phyloP scores from a whole-genome alignment of 1,284 basidiomycete species.

The Pseudozyma tsukubaensis region DNA sequence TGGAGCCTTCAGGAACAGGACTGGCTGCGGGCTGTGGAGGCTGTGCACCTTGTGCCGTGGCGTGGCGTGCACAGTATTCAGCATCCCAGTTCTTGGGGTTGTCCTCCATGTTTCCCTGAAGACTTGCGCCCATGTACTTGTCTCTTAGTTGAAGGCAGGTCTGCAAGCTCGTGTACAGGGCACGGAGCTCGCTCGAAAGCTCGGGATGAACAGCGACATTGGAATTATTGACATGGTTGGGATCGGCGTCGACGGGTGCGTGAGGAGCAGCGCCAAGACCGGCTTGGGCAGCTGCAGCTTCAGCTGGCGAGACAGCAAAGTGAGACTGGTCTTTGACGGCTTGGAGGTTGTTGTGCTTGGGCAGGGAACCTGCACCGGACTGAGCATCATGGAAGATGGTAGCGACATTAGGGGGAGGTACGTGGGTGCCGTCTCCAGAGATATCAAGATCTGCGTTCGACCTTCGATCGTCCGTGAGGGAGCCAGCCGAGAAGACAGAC shows the following conservation, averaged over 20 bases:
- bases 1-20: slow-evolving; percentile 33
- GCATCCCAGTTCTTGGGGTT: slow-evolving; percentile 69
- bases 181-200: slow-evolving; percentile 59
- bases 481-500: slow-evolving; percentile 36
- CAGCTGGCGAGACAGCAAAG: slow-evolving; percentile 56
- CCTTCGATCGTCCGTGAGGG: slow-evolving; percentile 33
- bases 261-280: slow-evolving; percentile 53
- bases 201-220: slow-evolving; percentile 49
- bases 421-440: slow-evolving; percentile 47
- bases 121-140: slow-evolving; percentile 65
- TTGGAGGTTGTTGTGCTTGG: slow-evolving; percentile 24
- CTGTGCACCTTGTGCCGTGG: slow-evolving; percentile 12
- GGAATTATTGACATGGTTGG: slow-evolving; percentile 19
- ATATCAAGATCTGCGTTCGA: slow-evolving; percentile 47
- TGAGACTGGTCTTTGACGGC: slow-evolving; percentile 24
- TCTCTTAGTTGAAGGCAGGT: slow-evolving; percentile 64
- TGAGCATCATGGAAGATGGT: slow-evolving; percentile 33
- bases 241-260: slow-evolving; percentile 19
- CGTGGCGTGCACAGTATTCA: slow-evolving; percentile 58
- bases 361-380: slow-evolving; percentile 11
- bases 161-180: slow-evolving; percentile 61
- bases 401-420: slow-evolving; percentile 50
- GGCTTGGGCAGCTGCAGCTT: slow-evolving; percentile 54
- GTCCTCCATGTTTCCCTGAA: slow-evolving; percentile 64
- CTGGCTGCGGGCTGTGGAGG: slow-evolving; percentile 4